Evolutionary conservation across 306 rosid genomes (phyloP).

Genomic region (Vachellia collinsii): DNA sequence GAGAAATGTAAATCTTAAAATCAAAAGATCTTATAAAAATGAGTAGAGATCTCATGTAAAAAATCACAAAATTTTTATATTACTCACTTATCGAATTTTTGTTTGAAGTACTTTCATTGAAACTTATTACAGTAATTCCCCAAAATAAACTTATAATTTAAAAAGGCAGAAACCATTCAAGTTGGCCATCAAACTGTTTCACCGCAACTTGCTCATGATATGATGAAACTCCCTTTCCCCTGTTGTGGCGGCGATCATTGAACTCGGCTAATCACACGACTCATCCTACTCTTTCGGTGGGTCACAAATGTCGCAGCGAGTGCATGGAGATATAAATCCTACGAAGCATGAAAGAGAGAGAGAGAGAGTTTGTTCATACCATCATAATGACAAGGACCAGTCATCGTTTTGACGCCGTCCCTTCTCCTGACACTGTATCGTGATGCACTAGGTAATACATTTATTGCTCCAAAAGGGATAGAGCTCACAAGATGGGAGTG

Average conservation of each 20-base stretch:
- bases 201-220: no score
- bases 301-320: not conserved
- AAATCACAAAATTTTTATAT: no score
- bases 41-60: no score
- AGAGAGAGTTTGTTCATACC: not conserved
- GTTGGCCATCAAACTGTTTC: no score
- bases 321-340: not conserved
- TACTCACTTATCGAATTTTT: no score
- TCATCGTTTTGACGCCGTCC: not conserved
- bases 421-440: not conserved
- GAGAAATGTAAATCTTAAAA: no score
- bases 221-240: not conserved
- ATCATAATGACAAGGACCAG: not conserved
- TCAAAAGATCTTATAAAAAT: no score
- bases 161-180: no score
- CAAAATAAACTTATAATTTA: no score
- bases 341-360: not conserved
- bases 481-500: not conserved
- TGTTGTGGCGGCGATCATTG: slow-evolving; percentile 34
- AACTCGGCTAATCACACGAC: not conserved
- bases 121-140: no score
- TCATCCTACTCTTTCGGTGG: no score
- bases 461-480: not conserved
- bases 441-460: not conserved
- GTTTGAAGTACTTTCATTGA: no score